A percentile compares a stretch with the other conserved stretches of the same genome.
These are phyloP conservation scores for Trichoderma guizhouense DNA, from an alignment of 2,329 filamentous ascomycete species.

Conservation along the genomic window DNA sequence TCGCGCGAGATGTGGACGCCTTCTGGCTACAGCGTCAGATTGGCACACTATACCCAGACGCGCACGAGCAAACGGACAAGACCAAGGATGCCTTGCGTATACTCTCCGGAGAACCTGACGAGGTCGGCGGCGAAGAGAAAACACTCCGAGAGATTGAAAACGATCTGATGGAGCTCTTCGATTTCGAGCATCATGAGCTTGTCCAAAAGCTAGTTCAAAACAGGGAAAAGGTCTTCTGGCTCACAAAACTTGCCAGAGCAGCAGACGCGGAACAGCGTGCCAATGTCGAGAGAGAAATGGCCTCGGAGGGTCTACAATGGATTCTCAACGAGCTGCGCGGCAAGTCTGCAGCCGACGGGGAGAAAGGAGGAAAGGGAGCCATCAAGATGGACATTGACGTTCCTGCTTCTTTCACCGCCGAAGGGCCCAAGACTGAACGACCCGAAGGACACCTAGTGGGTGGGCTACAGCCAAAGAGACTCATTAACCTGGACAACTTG, in stretches of 20 bases:
- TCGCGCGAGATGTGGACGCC: slow-evolving; percentile 88
- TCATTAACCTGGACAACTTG: slow-evolving; percentile 93
- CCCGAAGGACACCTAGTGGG: slow-evolving; percentile 69
- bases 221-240: slow-evolving; percentile 92
- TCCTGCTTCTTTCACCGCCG: slow-evolving; percentile 55
- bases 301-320: slow-evolving; percentile 77
- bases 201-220: slow-evolving; percentile 90
- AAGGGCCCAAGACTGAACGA: slow-evolving; percentile 50
- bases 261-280: slow-evolving; percentile 74
- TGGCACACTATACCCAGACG: slow-evolving; percentile 81
- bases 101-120: slow-evolving; percentile 70
- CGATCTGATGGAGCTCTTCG: slow-evolving; percentile 96
- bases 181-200: slow-evolving; percentile 92
- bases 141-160: slow-evolving; percentile 92
- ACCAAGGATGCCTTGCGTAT: slow-evolving; percentile 80
- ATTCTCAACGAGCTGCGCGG: slow-evolving; percentile 87
- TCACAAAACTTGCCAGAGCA: slow-evolving; percentile 79
- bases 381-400: slow-evolving; percentile 95
- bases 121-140: slow-evolving; percentile 73
- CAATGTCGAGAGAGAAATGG: slow-evolving; percentile 85
- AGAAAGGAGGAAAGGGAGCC: slow-evolving; percentile 67
- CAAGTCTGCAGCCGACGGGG: slow-evolving; percentile 58
- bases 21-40: slow-evolving; percentile 97
- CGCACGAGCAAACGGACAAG: slow-evolving; percentile 91
- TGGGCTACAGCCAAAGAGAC: slow-evolving; percentile 78